phyloP scores from a whole-genome alignment of 2,329 filamentous ascomycete genomes.

The Exserohilum turcica region DNA sequence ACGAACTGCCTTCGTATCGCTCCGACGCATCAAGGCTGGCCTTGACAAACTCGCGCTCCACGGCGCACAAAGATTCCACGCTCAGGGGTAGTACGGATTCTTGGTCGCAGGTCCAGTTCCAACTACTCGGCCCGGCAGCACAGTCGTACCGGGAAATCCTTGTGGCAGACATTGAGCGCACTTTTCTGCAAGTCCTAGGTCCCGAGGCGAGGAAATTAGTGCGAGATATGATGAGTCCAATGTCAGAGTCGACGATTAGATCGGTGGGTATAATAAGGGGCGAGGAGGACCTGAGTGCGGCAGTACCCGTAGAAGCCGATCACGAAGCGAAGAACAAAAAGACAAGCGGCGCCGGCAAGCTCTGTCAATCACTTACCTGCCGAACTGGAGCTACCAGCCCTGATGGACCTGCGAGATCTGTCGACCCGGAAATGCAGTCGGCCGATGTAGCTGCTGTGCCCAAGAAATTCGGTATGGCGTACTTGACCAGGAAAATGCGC shows the following conservation, averaged over 20 bases:
- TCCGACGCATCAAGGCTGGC: background rate
- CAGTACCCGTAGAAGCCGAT: background rate
- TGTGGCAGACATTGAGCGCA: background rate
- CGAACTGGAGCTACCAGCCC: conserved; percentile 1
- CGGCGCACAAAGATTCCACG: background rate
- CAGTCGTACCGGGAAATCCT: background rate
- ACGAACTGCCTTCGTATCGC: background rate
- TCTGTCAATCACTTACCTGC: background rate
- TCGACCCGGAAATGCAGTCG: background rate
- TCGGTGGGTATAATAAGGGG: background rate
- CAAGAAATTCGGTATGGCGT: conserved; percentile 1
- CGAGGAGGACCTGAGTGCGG: background rate
- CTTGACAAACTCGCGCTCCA: background rate
- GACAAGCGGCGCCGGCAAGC: background rate
- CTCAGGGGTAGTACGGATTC: background rate
- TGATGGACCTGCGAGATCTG: background rate
- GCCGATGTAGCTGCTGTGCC: background rate
- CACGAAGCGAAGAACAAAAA: background rate
- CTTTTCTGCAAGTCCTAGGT: background rate
- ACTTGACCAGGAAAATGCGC: background rate
- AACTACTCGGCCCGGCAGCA: background rate
- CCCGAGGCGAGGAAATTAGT: background rate
- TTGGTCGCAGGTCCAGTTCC: background rate
- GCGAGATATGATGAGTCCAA: background rate
- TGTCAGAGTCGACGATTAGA: background rate